Conservation (phyloP, 2,329 filamentous ascomycete species). For the Dryadomyces sulphureus region DNA sequence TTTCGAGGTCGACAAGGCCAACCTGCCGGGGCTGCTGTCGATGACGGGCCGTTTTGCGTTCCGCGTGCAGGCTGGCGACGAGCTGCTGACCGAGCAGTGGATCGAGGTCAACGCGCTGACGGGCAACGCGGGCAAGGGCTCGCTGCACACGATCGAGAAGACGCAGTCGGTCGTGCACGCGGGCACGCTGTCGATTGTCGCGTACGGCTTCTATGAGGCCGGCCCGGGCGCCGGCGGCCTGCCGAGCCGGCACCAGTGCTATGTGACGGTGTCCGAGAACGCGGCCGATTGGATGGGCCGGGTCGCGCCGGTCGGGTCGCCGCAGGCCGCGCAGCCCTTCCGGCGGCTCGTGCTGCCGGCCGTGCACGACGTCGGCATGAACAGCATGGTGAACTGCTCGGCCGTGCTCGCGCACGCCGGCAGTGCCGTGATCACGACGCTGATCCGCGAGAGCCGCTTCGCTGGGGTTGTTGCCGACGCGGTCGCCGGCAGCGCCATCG, state of each 20-base stretch:
- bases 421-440: conserved; percentile 14
- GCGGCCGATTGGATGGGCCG: conserved; percentile 27
- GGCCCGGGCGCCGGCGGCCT: conserved; percentile 27
- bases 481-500: conserved; percentile 15
- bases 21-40: conserved; percentile 25
- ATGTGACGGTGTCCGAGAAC: conserved; percentile 28
- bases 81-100: conserved; percentile 27
- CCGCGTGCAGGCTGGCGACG: conserved; percentile 19
- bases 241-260: conserved; percentile 27
- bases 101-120: conserved; percentile 30
- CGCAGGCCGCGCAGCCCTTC: conserved; percentile 24
- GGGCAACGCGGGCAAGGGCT: conserved; percentile 25
- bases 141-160: conserved; percentile 19
- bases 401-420: conserved; percentile 23
- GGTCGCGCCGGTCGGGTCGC: conserved; percentile 23
- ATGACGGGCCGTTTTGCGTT: conserved; percentile 29
- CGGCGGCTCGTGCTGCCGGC: conserved; percentile 27
- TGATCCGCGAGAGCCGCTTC: conserved; percentile 14
- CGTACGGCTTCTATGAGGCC: conserved; percentile 33
- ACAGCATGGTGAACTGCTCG: conserved; percentile 28
- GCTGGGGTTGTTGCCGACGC: conserved; percentile 14
- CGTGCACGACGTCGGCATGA: conserved; percentile 36
- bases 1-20: conserved; percentile 28
- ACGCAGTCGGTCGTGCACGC: conserved; percentile 16
- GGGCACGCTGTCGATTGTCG: conserved; percentile 23